A percentile compares a stretch with the other conserved stretches of the same genome.
Conservation (phyloP, 2,329 filamentous ascomycete species). For the Fusarium veterinarium region DNA sequence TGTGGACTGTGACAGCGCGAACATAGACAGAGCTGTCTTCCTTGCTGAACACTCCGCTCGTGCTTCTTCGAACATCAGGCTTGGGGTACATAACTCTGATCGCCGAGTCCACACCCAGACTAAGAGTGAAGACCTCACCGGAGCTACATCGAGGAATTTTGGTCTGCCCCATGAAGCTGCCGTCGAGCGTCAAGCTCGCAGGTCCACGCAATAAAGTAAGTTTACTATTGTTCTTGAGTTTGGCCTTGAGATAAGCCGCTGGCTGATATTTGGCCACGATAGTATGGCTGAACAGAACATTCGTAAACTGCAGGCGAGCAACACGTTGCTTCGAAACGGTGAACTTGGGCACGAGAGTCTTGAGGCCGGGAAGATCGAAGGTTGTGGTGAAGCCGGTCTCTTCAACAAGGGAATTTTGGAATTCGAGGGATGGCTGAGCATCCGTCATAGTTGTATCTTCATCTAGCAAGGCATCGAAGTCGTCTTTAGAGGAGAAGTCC, state of each 20-base stretch:
- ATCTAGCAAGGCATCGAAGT: conserved; percentile 36
- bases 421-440: conserved; percentile 44
- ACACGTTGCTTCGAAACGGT: conserved; percentile 69
- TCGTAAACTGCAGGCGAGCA: conserved; percentile 62
- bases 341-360: conserved; percentile 65
- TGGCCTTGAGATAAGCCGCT: conserved; percentile 69
- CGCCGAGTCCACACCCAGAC: conserved; percentile 69
- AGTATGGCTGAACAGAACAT: conserved; percentile 66
- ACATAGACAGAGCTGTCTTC: conserved; percentile 63
- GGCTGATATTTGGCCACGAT: conserved; percentile 70
- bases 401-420: conserved; percentile 64
- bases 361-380: conserved; percentile 69
- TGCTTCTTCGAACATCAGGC: conserved; percentile 63
- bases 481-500: not conserved
- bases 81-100: conserved; percentile 67
- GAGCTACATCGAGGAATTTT: conserved; percentile 66
- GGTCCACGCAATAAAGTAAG: conserved; percentile 67
- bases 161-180: conserved; percentile 69
- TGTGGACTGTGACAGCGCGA: conserved; percentile 61
- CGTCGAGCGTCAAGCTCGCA: conserved; percentile 71
- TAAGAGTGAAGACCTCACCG: conserved; percentile 64
- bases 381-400: conserved; percentile 70
- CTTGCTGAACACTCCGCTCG: conserved; percentile 64
- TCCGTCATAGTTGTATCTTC: conserved; percentile 52
- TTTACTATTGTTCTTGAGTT: conserved; percentile 65